Base-by-base conservation (phyloP, 1,284 basidiomycete species). In the Fistulinella staudtii region DNA sequence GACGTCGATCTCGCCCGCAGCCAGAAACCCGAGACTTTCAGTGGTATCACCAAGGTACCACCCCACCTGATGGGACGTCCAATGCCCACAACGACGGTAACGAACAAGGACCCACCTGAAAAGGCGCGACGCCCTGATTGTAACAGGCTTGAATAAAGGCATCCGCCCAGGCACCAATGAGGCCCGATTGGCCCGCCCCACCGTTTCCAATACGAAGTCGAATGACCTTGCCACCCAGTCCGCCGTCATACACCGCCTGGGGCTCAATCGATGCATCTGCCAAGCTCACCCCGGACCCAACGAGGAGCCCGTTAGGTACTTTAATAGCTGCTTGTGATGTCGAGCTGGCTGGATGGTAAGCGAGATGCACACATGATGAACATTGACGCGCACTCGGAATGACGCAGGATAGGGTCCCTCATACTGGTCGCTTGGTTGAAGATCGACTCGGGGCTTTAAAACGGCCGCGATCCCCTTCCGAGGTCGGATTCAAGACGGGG, bases 41-140 rank as follows among this genome's bases (percentile, higher is more conserved):
- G 74, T 76, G 1, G 73, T 75, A 46, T 77, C 76, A 5, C 73
- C 73, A 10, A 75, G 57, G 53, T 72, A 71, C 75, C 76, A 76
- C 13, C 59, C 73, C 22, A 76, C 64, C 75, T 76, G 36, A 11
- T 38, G 1, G 10, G 5, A 35, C 39, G 42, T 46, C 27, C 18
- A 20, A 34, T 7, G 3, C 22, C 20, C 31, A 6, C 2, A 27
- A 33, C 4, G n/a, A 3, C 6, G 8, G 17, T 5, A 27, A 3
- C n/a, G 13, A n/a, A 41, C 27, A 17, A 5, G 13, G 25, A 56
- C 65, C 23, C 40, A 72, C 73, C 39, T 61, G 49, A 46, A 74
- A 73, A 20, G 71, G 67, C 34, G 52, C 15, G 17, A 50, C 40
- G 1, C 54, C 51, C 21, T 53, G 37, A 2, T 53, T 23, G 13